Conservation (phyloP, 2,329 filamentous ascomycete species). For the Rhinocladiella mackenziei region DNA sequence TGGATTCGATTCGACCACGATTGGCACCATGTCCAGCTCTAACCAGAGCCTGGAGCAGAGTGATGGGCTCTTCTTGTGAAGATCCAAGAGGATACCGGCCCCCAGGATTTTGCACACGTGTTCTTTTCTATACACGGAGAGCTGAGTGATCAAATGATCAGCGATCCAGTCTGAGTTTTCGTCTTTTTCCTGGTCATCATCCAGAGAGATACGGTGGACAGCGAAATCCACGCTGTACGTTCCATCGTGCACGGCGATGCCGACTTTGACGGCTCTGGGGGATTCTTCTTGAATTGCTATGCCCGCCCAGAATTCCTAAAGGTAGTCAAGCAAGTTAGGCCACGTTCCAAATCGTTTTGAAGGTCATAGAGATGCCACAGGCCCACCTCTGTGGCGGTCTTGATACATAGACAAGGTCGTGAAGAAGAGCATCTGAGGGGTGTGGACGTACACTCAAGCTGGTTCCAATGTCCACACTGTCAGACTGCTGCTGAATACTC, state of each 20-base stretch:
- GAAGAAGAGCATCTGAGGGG: not conserved
- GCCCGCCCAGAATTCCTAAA: constrained; percentile 27
- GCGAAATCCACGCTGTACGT: constrained; percentile 29
- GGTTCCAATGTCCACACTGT: constrained; percentile 18
- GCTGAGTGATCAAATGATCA: constrained; percentile 19
- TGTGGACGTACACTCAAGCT: constrained; percentile 21
- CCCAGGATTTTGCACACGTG: constrained; percentile 65
- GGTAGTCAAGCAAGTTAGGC: constrained; percentile 1
- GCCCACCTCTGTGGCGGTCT: too few relatives aligned
- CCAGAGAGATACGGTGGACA: constrained; percentile 22
- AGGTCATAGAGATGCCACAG: too few relatives aligned
- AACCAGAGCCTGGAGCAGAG: constrained; percentile 70
- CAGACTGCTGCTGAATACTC: constrained; percentile 11
- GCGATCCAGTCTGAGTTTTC: constrained; percentile 18
- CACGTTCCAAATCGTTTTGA: not conserved
- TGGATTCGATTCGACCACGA: constrained; percentile 52
- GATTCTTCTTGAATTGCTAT: constrained; percentile 24
- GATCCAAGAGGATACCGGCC: constrained; percentile 60
- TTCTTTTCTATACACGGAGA: constrained; percentile 19
- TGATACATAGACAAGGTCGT: too few relatives aligned
- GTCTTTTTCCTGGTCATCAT: constrained; percentile 17
- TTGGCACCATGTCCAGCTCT: constrained; percentile 70
- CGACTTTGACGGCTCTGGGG: constrained; percentile 19
- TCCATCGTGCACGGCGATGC: constrained; percentile 27
- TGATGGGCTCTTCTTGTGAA: constrained; percentile 58